Percentiles rank a stretch among this genome's conserved stretches.
phyloP scores from a whole-genome alignment of 2,329 filamentous ascomycete species.

The Periconia sp. region DNA sequence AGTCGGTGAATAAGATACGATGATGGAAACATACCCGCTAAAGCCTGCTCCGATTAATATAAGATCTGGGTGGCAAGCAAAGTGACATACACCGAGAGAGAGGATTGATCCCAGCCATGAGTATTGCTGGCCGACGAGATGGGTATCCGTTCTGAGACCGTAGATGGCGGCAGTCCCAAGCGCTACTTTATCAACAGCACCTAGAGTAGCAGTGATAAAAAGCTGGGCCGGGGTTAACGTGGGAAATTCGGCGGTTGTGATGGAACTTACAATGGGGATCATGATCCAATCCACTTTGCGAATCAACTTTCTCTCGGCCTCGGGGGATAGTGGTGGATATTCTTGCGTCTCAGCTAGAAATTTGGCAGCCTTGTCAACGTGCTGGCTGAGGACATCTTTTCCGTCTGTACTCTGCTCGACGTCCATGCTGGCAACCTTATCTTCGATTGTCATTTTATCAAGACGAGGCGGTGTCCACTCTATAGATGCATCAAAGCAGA shows the following conservation, averaged over 20 bases:
- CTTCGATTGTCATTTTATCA: not conserved
- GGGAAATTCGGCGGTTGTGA: no score
- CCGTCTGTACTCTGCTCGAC: not conserved
- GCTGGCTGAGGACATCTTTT: not conserved
- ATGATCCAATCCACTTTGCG: slow-evolving; percentile 6
- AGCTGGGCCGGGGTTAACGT: slow-evolving; percentile 1
- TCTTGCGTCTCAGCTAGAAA: slow-evolving; percentile 1
- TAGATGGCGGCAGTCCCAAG: slow-evolving; percentile 59
- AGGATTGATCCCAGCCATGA: slow-evolving; percentile 54
- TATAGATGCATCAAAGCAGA: no score
- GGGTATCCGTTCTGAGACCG: slow-evolving; percentile 43
- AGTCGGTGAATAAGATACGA: slow-evolving; percentile 54
- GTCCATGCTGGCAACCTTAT: not conserved
- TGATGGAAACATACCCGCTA: slow-evolving; percentile 58
- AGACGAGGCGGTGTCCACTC: no score
- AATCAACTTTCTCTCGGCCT: slow-evolving; percentile 1
- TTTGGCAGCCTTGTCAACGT: not conserved
- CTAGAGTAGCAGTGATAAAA: slow-evolving; percentile 46
- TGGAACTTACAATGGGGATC: slow-evolving; percentile 6
- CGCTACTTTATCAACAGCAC: slow-evolving; percentile 62
- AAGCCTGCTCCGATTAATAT: no score
- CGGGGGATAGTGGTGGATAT: not conserved
- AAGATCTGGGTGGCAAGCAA: no score
- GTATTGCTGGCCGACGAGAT: slow-evolving; percentile 53
- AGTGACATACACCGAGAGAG: slow-evolving; percentile 53